Conservation (phyloP, 2,329 filamentous ascomycete genomes). For the Venturia effusa region DNA sequence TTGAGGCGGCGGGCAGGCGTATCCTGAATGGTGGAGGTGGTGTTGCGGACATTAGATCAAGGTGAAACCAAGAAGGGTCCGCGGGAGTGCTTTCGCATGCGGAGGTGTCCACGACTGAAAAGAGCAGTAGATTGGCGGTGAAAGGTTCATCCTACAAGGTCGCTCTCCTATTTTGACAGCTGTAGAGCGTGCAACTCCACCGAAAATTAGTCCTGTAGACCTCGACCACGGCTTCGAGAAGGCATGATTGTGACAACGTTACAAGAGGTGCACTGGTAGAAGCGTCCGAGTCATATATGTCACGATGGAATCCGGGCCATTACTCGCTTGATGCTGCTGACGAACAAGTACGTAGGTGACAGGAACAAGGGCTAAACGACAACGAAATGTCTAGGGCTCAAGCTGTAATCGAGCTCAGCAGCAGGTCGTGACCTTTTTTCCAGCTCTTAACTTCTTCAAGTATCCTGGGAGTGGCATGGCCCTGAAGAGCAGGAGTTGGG, state of each 20-base stretch:
- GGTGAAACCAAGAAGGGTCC: not conserved
- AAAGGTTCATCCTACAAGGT: too few species aligned
- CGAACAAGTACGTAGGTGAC: not conserved
- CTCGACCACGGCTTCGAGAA: too few species aligned
- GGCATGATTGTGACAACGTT: too few species aligned
- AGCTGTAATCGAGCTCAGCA: not conserved
- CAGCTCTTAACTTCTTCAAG: too few species aligned
- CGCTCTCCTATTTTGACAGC: too few species aligned
- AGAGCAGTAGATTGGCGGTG: not conserved
- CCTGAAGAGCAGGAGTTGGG: too few species aligned
- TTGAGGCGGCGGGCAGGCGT: not conserved
- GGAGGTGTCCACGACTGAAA: not conserved
- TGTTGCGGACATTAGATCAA: not conserved
- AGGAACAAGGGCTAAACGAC: not conserved
- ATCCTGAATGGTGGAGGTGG: not conserved
- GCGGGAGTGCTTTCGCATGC: not conserved
- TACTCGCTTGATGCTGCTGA: not conserved
- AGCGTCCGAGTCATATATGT: not conserved
- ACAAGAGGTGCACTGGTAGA: too few species aligned
- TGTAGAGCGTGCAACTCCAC: too few species aligned
- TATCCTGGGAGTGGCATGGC: too few species aligned
- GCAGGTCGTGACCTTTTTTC: not conserved
- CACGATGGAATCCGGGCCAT: not conserved
- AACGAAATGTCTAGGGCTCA: not conserved
- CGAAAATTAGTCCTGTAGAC: too few species aligned